A percentile compares a stretch with the other conserved stretches of the same genome.
Conservation (phyloP, 2,329 filamentous ascomycete genomes). For the Zopfia rhizophila region DNA sequence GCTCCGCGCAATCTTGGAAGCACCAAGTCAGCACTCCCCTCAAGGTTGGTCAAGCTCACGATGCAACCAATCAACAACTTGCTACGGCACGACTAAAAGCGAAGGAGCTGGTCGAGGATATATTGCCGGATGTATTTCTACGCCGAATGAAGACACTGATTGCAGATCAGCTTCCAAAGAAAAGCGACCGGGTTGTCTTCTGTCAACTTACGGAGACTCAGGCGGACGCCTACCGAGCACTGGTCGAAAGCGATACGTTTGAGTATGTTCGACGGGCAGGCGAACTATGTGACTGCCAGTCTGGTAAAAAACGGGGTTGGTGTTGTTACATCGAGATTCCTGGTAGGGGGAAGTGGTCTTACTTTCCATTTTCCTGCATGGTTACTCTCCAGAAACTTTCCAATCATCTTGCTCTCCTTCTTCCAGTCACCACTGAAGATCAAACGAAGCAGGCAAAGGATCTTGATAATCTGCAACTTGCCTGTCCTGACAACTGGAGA, state of each 20-base stretch:
- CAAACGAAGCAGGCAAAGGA: constrained; percentile 82
- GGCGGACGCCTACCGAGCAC: constrained; percentile 81
- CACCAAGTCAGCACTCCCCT: constrained; percentile 80
- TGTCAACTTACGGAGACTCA: constrained; percentile 89
- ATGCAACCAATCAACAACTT: constrained; percentile 85
- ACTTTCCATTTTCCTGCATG: constrained; percentile 86
- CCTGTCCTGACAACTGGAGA: constrained; percentile 79
- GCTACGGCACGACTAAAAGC: constrained; percentile 84
- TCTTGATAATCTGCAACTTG: constrained; percentile 76
- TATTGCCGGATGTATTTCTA: constrained; percentile 89
- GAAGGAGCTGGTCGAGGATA: constrained; percentile 83
- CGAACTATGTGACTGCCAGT: constrained; percentile 75
- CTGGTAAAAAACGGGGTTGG: constrained; percentile 78
- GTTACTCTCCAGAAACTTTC: constrained; percentile 85
- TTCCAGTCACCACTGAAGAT: constrained; percentile 73
- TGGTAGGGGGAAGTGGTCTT: constrained; percentile 73
- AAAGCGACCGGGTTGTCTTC: constrained; percentile 93
- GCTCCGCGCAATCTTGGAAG: constrained; percentile 79
- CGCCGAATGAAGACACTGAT: constrained; percentile 94
- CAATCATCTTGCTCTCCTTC: constrained; percentile 90
- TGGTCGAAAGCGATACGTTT: constrained; percentile 78
- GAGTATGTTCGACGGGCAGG: constrained; percentile 73
- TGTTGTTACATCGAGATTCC: constrained; percentile 75
- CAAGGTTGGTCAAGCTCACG: constrained; percentile 89
- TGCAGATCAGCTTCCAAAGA: constrained; percentile 90